Conservation (phyloP, 2,329 filamentous ascomycete genomes). For the Fusarium papillatum region DNA sequence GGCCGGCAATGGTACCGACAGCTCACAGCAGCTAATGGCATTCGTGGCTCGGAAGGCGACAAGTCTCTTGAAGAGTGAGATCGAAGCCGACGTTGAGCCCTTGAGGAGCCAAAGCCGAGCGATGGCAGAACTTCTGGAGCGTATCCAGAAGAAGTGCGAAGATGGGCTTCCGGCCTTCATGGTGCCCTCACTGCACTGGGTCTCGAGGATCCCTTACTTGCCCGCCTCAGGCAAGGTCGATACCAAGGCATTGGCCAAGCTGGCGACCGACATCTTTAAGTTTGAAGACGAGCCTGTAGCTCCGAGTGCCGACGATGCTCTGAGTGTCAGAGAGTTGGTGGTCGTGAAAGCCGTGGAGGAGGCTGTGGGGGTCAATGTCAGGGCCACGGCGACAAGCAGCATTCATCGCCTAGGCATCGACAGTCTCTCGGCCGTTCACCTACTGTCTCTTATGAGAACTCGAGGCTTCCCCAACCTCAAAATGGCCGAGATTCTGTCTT, state of each 20-base stretch:
- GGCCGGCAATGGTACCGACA: background rate
- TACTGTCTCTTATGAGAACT: background rate
- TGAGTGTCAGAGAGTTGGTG: background rate
- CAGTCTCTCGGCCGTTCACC: constrained; percentile 21
- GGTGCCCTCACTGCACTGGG: constrained; percentile 17
- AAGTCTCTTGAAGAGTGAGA: background rate
- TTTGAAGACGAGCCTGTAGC: background rate
- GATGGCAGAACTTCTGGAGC: background rate
- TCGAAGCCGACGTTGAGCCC: background rate
- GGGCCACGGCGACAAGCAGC: background rate
- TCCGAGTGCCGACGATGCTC: rapidly evolving
- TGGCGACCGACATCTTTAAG: constrained; percentile 9
- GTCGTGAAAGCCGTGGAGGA: constrained; percentile 9
- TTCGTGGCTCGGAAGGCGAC: constrained; percentile 1
- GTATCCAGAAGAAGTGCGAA: constrained; percentile 13
- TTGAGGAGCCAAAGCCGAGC: background rate
- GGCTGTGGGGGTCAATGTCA: constrained; percentile 2
- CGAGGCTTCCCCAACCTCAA: constrained; percentile 8
- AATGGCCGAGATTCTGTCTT: background rate
- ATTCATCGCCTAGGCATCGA: constrained; percentile 22
- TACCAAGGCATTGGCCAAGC: constrained; percentile 8
- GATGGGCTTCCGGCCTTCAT: constrained; percentile 19
- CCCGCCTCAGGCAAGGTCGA: constrained; percentile 26
- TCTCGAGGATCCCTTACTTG: constrained; percentile 22
- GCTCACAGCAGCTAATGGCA: background rate